Evolutionary conservation across 129 eudicot genomes (phyloP), one percentile per base, ranked within the genome.

Genomic region (Escallonia herrerae): DNA sequence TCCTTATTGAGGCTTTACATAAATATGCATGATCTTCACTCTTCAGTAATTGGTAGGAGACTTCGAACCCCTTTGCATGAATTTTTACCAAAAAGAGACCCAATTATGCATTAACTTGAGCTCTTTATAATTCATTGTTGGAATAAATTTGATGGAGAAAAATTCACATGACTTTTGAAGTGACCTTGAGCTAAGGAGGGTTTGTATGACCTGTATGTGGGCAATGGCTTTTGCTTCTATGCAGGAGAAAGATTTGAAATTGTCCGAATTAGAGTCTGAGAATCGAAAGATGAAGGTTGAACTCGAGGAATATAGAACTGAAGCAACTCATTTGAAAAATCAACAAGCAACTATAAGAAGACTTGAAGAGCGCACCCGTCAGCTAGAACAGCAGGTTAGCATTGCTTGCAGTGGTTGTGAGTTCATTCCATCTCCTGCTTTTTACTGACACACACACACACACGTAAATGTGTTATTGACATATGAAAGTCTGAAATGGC

Each of bases 261-360:
- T 93, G 62, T 82, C 82, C 66, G 98, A 93, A 64, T 69, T 93
- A 44, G 98, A 93, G 87, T 88, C 96, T 49, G 98, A 88, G 60
- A 93, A 86, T 76, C 72, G 95, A 64, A 93, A 88, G 75, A 93
- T 93, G 98, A 93, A 86, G 81, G 89, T 88, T 71, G 98, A 93
- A 74, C 98, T 93, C 63, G 98, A 93, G 71, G 98, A 93, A 56
- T 93, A 79, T 53, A 79, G 98, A 65, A 84, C 91, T 48, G 98
- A 93, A 74, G 84, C 98, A 62, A 80, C 96, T 71, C 98, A 93
- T 74, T 72, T 93, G 61, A 93, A 93, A 80, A 93, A 93, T 80
- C 98, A 93, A 74, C 96, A 93, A 74, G 95, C 98, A 68, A 93
- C 98, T 52, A 86, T 93, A 71, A 81, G 95, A 71, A 84, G 98